These are phyloP conservation scores for Pseudogymnoascus sp. DNA, from an alignment of 2,329 filamentous ascomycete genomes.

Conservation along the genomic window DNA sequence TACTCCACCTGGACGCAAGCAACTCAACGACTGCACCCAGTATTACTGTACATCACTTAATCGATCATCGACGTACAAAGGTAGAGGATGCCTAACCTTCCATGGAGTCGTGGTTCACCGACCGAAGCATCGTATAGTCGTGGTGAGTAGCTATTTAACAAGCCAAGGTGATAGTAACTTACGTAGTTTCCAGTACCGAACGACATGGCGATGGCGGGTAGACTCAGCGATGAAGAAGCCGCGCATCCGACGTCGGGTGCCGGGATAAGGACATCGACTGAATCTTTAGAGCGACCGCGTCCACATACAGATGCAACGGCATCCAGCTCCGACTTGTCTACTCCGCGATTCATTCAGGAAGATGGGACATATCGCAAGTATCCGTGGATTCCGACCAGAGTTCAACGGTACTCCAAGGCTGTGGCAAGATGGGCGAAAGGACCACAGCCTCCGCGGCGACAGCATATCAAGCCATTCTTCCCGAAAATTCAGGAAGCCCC, in stretches of 20 bases:
- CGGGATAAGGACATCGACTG: constrained; percentile 14
- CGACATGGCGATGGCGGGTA: neutral
- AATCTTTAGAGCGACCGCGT: neutral
- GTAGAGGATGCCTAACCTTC: neutral
- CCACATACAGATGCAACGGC: neutral
- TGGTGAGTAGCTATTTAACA: neutral
- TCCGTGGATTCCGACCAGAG: constrained; percentile 51
- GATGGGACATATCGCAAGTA: constrained; percentile 36
- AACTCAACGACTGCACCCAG: neutral
- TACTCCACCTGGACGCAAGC: constrained; percentile 4
- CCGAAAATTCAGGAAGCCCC: constrained; percentile 60
- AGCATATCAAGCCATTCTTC: constrained; percentile 51
- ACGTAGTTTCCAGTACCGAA: neutral
- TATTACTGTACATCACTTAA: neutral
- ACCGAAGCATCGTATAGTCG: constrained; percentile 7
- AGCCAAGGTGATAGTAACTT: neutral
- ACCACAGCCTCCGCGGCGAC: constrained; percentile 42
- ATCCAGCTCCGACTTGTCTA: neutral
- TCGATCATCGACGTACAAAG: neutral
- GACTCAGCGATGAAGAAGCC: constrained; percentile 17
- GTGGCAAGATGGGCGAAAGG: constrained; percentile 45
- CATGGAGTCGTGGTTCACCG: neutral
- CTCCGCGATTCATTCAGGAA: constrained; percentile 54
- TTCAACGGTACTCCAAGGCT: constrained; percentile 37
- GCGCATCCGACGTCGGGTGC: constrained; percentile 15